A percentile compares a stretch with the other conserved stretches of the same genome.
Evolutionary conservation across 2,329 filamentous ascomycete genomes (phyloP).

Genomic region (Ophiostoma angusticollis): DNA sequence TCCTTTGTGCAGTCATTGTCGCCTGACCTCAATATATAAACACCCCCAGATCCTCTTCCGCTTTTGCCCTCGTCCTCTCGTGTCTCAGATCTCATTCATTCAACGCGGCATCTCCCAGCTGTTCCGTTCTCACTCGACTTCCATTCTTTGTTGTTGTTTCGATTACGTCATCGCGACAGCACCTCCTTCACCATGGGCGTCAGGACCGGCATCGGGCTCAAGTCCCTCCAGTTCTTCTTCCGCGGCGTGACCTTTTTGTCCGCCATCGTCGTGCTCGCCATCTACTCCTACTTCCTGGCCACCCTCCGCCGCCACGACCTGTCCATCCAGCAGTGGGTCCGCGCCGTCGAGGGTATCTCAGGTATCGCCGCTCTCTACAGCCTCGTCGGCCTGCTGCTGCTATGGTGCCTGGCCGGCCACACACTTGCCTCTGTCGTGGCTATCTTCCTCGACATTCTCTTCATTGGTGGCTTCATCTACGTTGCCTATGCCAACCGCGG

Average conservation of each 20-base stretch:
- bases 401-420: conserved; percentile 68
- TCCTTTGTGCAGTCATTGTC: too few relatives aligned
- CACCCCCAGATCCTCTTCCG: too few relatives aligned
- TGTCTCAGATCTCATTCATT: too few relatives aligned
- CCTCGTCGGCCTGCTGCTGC: conserved; percentile 55
- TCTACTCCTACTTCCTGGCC: conserved; percentile 77
- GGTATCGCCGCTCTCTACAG: conserved; percentile 66
- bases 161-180: too few relatives aligned
- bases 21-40: too few relatives aligned
- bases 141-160: too few relatives aligned
- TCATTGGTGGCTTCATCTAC: conserved; percentile 67
- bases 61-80: too few relatives aligned
- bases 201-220: conserved; percentile 49
- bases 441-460: conserved; percentile 64
- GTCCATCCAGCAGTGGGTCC: conserved; percentile 49
- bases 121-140: too few relatives aligned
- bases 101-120: too few relatives aligned
- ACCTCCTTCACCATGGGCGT: conserved; percentile 37
- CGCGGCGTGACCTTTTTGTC: conserved; percentile 63
- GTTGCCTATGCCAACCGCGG: conserved; percentile 62
- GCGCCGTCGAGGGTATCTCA: conserved; percentile 66
- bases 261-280: conserved; percentile 58
- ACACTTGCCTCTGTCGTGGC: conserved; percentile 59
- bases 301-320: conserved; percentile 53
- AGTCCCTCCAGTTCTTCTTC: conserved; percentile 55